These are phyloP conservation scores for Ceratocystis variospora DNA, from an alignment of 2,329 filamentous ascomycete species.

Conservation along the genomic window DNA sequence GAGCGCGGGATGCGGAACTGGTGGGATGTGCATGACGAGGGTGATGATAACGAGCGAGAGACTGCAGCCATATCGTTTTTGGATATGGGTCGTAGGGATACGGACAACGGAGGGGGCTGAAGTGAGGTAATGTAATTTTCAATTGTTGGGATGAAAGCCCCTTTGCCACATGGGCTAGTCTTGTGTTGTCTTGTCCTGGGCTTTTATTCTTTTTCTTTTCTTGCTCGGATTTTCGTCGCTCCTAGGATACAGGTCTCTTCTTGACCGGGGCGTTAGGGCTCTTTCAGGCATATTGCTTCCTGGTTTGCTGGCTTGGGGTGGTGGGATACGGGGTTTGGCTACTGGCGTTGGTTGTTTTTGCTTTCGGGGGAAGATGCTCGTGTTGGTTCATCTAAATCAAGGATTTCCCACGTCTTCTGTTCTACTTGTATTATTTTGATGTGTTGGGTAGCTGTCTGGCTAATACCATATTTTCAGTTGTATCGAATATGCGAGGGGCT, in stretches of 20 bases:
- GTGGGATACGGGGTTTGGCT: slow-evolving; percentile 5
- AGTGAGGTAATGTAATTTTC: not conserved
- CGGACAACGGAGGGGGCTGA: not conserved
- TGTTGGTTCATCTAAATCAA: not conserved
- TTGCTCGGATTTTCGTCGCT: not conserved
- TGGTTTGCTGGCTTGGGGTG: not conserved
- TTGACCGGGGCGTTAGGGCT: not conserved
- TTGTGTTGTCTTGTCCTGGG: not conserved
- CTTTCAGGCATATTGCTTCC: not conserved
- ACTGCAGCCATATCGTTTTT: slow-evolving; percentile 3
- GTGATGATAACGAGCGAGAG: slow-evolving; percentile 15
- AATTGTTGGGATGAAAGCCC: not conserved
- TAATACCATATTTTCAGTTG: too few relatives aligned
- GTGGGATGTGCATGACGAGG: slow-evolving; percentile 30
- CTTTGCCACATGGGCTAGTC: too few relatives aligned
- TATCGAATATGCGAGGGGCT: too few relatives aligned
- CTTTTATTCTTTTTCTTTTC: not conserved
- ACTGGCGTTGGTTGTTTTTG: slow-evolving; percentile 2
- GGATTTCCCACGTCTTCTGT: too few relatives aligned
- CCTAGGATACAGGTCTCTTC: not conserved
- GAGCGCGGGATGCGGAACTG: slow-evolving; percentile 22
- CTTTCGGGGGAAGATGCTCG: not conserved
- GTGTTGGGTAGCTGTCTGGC: too few relatives aligned
- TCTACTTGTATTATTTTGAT: too few relatives aligned
- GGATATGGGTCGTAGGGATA: not conserved